A percentile compares a stretch with the other conserved stretches of the same genome.
These are phyloP conservation scores for Cladophialophora chaetospira DNA, from an alignment of 2,329 filamentous ascomycete genomes.

Conservation along the genomic window DNA sequence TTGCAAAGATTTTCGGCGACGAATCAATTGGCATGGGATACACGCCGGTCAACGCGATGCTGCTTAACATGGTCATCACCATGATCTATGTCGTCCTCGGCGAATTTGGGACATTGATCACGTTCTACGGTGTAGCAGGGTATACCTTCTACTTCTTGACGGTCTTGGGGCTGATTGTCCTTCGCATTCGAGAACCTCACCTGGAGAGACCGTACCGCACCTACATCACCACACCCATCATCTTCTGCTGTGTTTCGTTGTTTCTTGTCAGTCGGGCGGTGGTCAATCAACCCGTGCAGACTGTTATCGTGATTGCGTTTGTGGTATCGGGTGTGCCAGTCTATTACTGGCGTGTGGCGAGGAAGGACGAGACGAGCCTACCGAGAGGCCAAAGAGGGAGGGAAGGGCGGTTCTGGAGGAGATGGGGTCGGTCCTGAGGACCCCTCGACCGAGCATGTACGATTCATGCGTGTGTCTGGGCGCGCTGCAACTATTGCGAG, in stretches of 20 bases:
- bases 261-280: constrained; percentile 87
- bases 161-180: constrained; percentile 86
- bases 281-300: constrained; percentile 88
- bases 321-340: constrained; percentile 81
- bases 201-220: constrained; percentile 90
- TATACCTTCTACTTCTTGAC: constrained; percentile 98
- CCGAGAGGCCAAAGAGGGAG: constrained; percentile 1
- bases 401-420: constrained; percentile 44
- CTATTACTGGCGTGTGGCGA: constrained; percentile 82
- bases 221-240: constrained; percentile 95
- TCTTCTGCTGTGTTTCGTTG: constrained; percentile 96
- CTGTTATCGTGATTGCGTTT: constrained; percentile 81
- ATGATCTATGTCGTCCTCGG: constrained; percentile 78
- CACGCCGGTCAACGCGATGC: constrained; percentile 89
- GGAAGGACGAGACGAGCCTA: constrained; percentile 52
- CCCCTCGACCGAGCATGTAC: not conserved
- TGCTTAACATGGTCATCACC: constrained; percentile 76
- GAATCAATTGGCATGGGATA: constrained; percentile 79
- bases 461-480: not conserved
- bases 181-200: constrained; percentile 82
- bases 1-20: constrained; percentile 71
- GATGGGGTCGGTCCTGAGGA: constrained; percentile 33
- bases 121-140: constrained; percentile 95
- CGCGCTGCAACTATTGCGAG: too few relatives aligned
- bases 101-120: constrained; percentile 87